Evolutionary conservation across 2,329 filamentous ascomycete genomes (phyloP), one percentile per base, ranked within the genome.

Genomic region (Neospermospora avenae): DNA sequence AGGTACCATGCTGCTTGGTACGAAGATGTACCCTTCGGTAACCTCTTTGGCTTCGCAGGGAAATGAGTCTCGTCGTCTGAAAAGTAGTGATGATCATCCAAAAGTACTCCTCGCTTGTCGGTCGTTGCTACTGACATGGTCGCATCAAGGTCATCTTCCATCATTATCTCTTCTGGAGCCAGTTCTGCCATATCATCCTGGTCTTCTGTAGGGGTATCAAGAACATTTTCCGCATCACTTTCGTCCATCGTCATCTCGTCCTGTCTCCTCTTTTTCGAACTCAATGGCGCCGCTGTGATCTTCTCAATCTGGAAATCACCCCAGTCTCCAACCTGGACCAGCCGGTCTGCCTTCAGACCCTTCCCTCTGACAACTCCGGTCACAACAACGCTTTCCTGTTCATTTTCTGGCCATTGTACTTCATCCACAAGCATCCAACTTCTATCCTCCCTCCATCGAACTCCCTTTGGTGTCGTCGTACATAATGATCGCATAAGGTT

Each of bases 21-120:
- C 58, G 88, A 85, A 41, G 95, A 98, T 2, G 95, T 99, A 64
- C 95, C 95, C 74, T 87, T 90, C 0, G 95, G 95, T 22, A 99
- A 76, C 63, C 85, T 85, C 75, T 88, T 95, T 6, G 90, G 90
- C 34, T 78, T 76, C 37, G 81, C 76, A 18, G 85, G 78, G 18
- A 81, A 78, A 56, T 85, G 80, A 44, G 82, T 80, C 56, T 95
- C 88, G 49, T 95, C 91, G 45, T 98, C 93, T 0, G 93, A 93
- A 72, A 98, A 99, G 75, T 99, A 99, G 73, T 98, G 93, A 74
- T 99, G 93, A 67, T 98, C 93, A 67, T 99, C 95, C 10, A 99
- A 81, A 42, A 99, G 78, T 1, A 99, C 95, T 65, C 93, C 95
- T 76, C 93, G 96, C 71, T 87, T 87, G 45, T 81, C 79, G 1